These are phyloP conservation scores for Spathaspora arborariae DNA, from an alignment of 805 yeast species.

Conservation along the genomic window DNA sequence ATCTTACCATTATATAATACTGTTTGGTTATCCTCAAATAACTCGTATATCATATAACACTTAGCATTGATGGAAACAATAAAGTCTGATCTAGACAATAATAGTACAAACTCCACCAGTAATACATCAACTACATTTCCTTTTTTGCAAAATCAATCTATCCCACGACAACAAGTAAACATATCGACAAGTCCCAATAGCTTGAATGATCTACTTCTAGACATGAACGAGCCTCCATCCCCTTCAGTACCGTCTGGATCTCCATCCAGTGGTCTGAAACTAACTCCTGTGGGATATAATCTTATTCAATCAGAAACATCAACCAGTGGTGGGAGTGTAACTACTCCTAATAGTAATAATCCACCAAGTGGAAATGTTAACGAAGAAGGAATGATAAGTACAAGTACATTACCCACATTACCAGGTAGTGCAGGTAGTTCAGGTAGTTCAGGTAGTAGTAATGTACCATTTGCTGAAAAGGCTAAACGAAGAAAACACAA, in stretches of 20 bases:
- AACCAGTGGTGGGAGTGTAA: background rate
- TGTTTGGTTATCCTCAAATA: too few species aligned
- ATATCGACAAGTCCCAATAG: background rate
- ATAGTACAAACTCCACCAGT: background rate
- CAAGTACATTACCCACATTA: background rate
- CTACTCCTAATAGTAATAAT: background rate
- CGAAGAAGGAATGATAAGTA: background rate
- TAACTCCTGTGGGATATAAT: background rate
- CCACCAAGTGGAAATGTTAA: background rate
- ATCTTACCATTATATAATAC: too few species aligned
- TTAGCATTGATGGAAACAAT: background rate
- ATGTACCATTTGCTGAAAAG: constrained; percentile 5
- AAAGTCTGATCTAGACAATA: background rate
- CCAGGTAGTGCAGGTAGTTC: background rate
- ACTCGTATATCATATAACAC: too few species aligned
- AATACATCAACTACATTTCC: background rate
- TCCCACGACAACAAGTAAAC: background rate
- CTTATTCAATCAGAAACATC: background rate
- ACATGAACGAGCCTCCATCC: background rate
- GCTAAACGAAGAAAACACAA: constrained; percentile 25
- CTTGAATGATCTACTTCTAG: background rate
- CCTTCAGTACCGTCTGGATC: background rate
- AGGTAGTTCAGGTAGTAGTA: background rate
- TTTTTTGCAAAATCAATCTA: background rate
- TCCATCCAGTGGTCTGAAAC: background rate